phyloP scores from a whole-genome alignment of 208 protist species.

The Vickermania ingenoplastis region DNA sequence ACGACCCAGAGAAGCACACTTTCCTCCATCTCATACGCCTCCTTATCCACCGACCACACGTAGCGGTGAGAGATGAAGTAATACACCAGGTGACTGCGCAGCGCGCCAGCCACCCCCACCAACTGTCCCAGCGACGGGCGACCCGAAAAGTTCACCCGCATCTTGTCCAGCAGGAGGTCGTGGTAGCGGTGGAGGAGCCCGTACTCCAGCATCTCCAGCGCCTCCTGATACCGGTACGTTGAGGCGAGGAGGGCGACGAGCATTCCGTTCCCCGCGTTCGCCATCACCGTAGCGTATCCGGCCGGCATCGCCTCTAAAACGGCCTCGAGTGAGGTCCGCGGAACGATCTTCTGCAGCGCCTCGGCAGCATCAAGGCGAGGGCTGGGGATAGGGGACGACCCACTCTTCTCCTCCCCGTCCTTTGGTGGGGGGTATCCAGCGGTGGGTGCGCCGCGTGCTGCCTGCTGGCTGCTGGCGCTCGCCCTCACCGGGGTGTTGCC shows the following conservation, averaged over 20 bases:
- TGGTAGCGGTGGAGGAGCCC: slow-evolving; percentile 49
- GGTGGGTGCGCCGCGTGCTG: neutral
- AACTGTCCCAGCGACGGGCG: slow-evolving; percentile 78
- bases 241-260: slow-evolving; percentile 53
- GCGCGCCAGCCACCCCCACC: slow-evolving; percentile 47
- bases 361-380: neutral
- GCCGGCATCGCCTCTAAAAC: slow-evolving; percentile 23
- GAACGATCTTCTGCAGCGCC: neutral
- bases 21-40: slow-evolving; percentile 46
- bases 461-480: neutral
- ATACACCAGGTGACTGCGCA: slow-evolving; percentile 63
- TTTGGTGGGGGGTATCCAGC: neutral
- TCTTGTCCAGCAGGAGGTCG: slow-evolving; percentile 74
- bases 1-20: slow-evolving; percentile 82
- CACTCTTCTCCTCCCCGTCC: neutral
- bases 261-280: slow-evolving; percentile 44
- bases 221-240: slow-evolving; percentile 84
- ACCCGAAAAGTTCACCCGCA: slow-evolving; percentile 56
- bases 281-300: slow-evolving; percentile 37
- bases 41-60: slow-evolving; percentile 36
- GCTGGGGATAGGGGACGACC: too few relatives aligned
- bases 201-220: slow-evolving; percentile 74
- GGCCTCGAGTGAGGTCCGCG: neutral
- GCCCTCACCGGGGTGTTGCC: slow-evolving; percentile 4
- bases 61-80: slow-evolving; percentile 55